These are phyloP conservation scores for Schizochytrium sp. DNA, from an alignment of 108 stramenopile species.

Conservation along the genomic window DNA sequence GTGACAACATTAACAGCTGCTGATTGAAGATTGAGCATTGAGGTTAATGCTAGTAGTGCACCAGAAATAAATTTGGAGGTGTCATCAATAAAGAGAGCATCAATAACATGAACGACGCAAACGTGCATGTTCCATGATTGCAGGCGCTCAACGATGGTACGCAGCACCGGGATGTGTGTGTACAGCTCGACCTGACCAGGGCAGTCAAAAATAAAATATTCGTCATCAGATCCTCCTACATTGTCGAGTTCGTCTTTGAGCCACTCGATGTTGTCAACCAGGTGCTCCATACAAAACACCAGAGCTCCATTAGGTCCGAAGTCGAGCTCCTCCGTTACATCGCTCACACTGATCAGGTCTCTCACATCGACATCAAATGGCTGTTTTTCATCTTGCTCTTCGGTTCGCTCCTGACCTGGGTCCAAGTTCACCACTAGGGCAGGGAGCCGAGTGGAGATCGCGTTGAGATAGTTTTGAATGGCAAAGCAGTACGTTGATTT, in stretches of 20 bases:
- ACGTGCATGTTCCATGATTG: conserved; percentile 88
- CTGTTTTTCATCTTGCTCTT: not conserved
- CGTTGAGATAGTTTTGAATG: conserved; percentile 73
- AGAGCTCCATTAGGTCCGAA: conserved; percentile 97
- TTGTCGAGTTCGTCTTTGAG: conserved; percentile 84
- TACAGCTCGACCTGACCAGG: conserved; percentile 97
- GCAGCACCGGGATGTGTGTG: conserved; percentile 96
- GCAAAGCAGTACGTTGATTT: conserved; percentile 77
- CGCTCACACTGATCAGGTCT: conserved; percentile 93
- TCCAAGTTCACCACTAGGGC: conserved; percentile 90
- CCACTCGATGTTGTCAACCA: conserved; percentile 95
- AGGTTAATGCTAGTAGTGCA: conserved; percentile 85
- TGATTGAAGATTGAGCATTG: conserved; percentile 94
- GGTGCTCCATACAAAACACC: conserved; percentile 98
- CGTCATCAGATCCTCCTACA: conserved; percentile 87
- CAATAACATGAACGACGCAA: conserved; percentile 92
- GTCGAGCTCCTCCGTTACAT: conserved; percentile 96
- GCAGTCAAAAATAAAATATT: conserved; percentile 97
- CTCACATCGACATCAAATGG: conserved; percentile 83
- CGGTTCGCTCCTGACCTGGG: conserved; percentile 71
- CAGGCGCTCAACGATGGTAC: conserved; percentile 84
- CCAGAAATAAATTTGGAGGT: conserved; percentile 94
- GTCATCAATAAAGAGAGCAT: conserved; percentile 83
- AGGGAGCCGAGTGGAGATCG: conserved; percentile 64
- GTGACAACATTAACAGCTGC: conserved; percentile 95